Base-by-base conservation (phyloP, 805 yeast species). In the Naumovozyma castellii region DNA sequence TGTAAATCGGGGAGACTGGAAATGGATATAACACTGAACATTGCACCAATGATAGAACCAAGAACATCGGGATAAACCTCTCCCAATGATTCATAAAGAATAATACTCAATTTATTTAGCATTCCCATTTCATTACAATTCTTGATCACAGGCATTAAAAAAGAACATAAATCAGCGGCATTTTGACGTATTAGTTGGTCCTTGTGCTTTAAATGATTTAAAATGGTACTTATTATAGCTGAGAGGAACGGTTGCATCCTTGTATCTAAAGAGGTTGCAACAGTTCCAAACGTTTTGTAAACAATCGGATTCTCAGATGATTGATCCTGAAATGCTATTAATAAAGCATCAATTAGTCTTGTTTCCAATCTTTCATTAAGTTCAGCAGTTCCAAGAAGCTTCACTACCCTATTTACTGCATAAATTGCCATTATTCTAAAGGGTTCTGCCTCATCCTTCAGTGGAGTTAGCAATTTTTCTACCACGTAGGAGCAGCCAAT, bases 11-110 rank as follows among this genome's bases (percentile, higher is more conserved):
- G 69, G 12, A 78, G 66, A 6, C 82, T 83, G 34, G 81, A 69
- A 15, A 72, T 74, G 2, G 69, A 62, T 15, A 85, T 72, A 31
- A 88, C 78, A 10, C 76, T 64, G 39, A 72, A 62, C 49, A 90
- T 61, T 0, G 95, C 95, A 14, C 73, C 73, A 13, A 92, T 64
- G 2, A 90, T 72, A 0, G 96, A 83, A 0, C 95, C 97, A 35
- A 92, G 66, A 2, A 87, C 97, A 38, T 87, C 95, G 0, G 98
- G 98, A 48, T 78, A 86, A 4, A 82, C 90, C 56, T 92, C 99
- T 15, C 98, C 98, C 8, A 92, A 68, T 12, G 92, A 82, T 58
- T 92, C 99, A 57, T 82, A 86, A 27, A 92, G 65, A 13, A 88
- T 79, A 17, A 83, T 72, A 4, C 87, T 78, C 39, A 90, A 64